These are phyloP conservation scores for Boletellus emodensis DNA, from an alignment of 768 basidiomycete genomes.

Conservation along the genomic window DNA sequence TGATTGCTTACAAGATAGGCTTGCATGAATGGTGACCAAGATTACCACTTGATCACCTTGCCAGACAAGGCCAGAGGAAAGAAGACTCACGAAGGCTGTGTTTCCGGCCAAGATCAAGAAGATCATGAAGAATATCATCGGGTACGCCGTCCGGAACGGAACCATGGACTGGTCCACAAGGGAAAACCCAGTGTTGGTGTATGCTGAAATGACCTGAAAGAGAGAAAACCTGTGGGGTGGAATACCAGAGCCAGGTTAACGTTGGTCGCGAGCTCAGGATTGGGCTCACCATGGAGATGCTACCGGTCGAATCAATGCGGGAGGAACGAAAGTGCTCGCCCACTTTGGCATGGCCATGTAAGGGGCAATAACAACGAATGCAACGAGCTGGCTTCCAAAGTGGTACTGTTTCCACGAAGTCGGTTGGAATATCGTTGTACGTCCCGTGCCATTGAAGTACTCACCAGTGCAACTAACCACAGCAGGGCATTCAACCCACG, in stretches of 20 bases:
- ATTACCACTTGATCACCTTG: not conserved
- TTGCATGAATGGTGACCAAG: constrained; percentile 26
- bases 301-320: constrained; percentile 52
- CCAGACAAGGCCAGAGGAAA: not conserved
- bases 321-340: constrained; percentile 55
- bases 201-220: constrained; percentile 84
- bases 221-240: constrained; percentile 61
- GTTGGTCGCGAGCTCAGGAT: not conserved
- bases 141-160: constrained; percentile 84
- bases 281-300: constrained; percentile 58
- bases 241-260: not conserved
- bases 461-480: constrained; percentile 73
- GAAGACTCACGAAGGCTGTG: constrained; percentile 80
- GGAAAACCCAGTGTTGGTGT: constrained; percentile 85
- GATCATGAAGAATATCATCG: constrained; percentile 69
- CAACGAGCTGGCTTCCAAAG: constrained; percentile 60
- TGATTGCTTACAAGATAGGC: constrained; percentile 76
- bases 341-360: constrained; percentile 67
- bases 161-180: constrained; percentile 88
- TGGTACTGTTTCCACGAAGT: constrained; percentile 59
- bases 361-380: constrained; percentile 73
- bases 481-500: constrained; percentile 75
- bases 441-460: constrained; percentile 25
- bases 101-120: constrained; percentile 88
- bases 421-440: not conserved